phyloP scores from a whole-genome alignment of 805 yeast genomes.

The Lipomyces orientalis region DNA sequence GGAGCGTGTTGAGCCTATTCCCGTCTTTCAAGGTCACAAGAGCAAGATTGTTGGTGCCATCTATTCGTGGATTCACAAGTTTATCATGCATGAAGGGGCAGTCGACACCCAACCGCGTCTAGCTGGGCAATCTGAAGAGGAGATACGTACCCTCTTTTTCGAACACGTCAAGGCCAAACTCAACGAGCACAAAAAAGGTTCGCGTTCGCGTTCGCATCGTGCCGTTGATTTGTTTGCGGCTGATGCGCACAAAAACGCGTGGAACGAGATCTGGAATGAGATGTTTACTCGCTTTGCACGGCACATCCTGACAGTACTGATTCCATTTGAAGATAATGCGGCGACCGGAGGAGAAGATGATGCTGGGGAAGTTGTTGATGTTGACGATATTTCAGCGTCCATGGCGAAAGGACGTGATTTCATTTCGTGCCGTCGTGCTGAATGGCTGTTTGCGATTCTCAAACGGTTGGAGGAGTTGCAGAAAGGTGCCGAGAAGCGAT shows the following conservation, averaged over 20 bases:
- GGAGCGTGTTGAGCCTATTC: no score
- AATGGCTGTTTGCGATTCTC: no score
- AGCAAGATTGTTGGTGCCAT: no score
- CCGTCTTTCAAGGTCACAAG: no score
- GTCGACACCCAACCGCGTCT: not conserved
- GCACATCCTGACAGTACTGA: not conserved
- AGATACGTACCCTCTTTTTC: not conserved
- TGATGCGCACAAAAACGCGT: not conserved
- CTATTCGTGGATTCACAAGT: no score
- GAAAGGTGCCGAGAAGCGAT: no score
- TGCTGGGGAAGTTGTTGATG: no score
- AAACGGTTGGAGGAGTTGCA: no score
- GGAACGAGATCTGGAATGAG: slow-evolving; percentile 1
- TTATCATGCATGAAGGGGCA: no score
- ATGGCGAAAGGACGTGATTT: no score
- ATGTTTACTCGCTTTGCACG: slow-evolving; percentile 1
- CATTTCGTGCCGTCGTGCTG: no score
- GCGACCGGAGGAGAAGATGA: not conserved
- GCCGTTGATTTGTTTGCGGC: not conserved
- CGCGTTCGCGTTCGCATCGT: slow-evolving; percentile 1
- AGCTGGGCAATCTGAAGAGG: not conserved
- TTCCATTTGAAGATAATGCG: not conserved
- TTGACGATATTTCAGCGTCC: no score
- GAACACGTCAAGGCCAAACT: not conserved
- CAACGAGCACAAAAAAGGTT: not conserved